Conservation (phyloP, 768 basidiomycete species). For the Gautieria morchelliformis region DNA sequence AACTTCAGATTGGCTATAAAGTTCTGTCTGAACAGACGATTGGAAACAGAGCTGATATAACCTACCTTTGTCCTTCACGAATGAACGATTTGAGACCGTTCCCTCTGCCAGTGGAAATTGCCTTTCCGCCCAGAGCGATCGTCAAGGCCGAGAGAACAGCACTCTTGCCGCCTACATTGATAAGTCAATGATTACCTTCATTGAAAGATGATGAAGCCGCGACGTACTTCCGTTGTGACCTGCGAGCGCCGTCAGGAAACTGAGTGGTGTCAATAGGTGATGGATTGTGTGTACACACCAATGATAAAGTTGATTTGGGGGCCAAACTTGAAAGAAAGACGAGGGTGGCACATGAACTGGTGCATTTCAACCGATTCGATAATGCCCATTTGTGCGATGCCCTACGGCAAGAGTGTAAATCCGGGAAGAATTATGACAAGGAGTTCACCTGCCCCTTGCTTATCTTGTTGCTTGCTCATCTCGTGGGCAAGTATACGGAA, state of each 20-base stretch:
- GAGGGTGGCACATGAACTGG: slow-evolving; percentile 95
- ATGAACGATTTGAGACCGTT: slow-evolving; percentile 78
- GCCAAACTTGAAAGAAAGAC: slow-evolving; percentile 74
- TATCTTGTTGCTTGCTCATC: slow-evolving; percentile 35
- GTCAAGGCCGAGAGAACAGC: slow-evolving; percentile 90
- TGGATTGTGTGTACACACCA: slow-evolving; percentile 34
- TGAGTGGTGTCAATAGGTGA: background rate
- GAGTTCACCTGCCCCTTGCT: slow-evolving; percentile 34
- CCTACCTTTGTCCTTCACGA: slow-evolving; percentile 71
- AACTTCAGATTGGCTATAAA: slow-evolving; percentile 56
- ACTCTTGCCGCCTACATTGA: slow-evolving; percentile 75
- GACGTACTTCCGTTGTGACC: slow-evolving; percentile 88
- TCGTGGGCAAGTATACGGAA: slow-evolving; percentile 45
- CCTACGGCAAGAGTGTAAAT: slow-evolving; percentile 30
- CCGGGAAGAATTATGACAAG: background rate
- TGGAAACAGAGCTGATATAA: slow-evolving; percentile 6
- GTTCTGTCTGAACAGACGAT: background rate
- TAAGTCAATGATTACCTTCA: background rate
- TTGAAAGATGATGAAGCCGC: background rate
- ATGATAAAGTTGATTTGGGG: slow-evolving; percentile 97
- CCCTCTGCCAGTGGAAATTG: slow-evolving; percentile 84
- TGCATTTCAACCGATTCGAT: slow-evolving; percentile 79
- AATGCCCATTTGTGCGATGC: slow-evolving; percentile 77
- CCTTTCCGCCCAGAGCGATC: slow-evolving; percentile 89
- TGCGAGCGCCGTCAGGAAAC: slow-evolving; percentile 18